Evolutionary conservation across 805 yeast species (phyloP), one percentile per base, ranked within the genome.

Genomic region (Saturnispora gosingensis): DNA sequence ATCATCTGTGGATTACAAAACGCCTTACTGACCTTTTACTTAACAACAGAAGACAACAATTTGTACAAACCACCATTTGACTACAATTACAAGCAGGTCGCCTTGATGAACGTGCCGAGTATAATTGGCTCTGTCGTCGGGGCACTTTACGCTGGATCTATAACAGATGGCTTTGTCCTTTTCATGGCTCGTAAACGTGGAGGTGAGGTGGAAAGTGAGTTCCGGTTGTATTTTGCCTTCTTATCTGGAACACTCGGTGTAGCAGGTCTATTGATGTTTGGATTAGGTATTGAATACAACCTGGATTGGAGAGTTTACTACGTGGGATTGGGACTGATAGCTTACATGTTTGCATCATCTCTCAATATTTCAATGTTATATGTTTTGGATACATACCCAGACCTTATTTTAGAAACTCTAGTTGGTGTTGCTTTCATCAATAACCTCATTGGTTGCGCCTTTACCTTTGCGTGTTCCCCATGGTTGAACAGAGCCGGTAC

Each of bases 1-100:
- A 54, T 80, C 8, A 79, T 82, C 55, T 85, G 90, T 88, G 91
- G 91, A 22, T 72, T 80, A 51, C 90, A 85, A 62, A 85, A 83
- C 61, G 85, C 88, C 0, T 78, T 83, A 61, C 70, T 85, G 56
- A 76, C 89, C 0, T 85, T 85, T 61, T 85, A 85, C 65, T 65
- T 85, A 54, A 84, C 90, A 1, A 78, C 86, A 3, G 83, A 83
- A 61, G 89, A 84, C 54, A 81, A 81, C 42, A 68, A 70, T 54
- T 81, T 80, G 65, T 78, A 77, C 47, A 79, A 72, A 48, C 72
- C 74, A 0, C 91, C 91, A 8, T 85, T 78, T 72, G 80, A 80
- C 65, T 83, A 80, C 60, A 70, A 80, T 15, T 75, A 75, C 54
- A 70, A 74, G 1, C 82, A 78, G 39, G 85, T 85, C n/a, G 90